phyloP scores from a whole-genome alignment of 768 basidiomycete species.

The Russula virescens region DNA sequence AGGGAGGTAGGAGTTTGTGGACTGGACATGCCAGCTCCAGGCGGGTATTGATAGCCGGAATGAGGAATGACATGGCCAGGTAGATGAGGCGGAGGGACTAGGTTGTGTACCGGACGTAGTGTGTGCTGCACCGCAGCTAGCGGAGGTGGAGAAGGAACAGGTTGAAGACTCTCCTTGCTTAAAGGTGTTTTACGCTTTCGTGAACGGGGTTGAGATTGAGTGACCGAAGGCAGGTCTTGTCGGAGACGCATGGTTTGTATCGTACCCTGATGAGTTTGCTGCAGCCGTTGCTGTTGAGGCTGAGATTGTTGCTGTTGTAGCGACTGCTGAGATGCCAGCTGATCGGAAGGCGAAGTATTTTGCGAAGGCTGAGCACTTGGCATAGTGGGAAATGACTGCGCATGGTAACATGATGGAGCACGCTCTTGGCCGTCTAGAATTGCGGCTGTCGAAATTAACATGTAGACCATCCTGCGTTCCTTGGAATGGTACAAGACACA shows the following conservation, averaged over 20 bases:
- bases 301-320: conserved; percentile 22
- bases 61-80: conserved; percentile 29
- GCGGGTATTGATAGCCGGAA: conserved; percentile 33
- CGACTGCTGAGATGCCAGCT: conserved; percentile 7
- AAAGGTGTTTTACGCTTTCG: conserved; percentile 72
- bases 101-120: conserved; percentile 29
- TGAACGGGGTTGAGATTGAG: conserved; percentile 39
- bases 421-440: no score
- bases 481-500: no score
- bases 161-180: conserved; percentile 26
- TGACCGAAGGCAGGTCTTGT: conserved; percentile 44
- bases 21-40: conserved; percentile 14
- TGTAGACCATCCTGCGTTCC: no score
- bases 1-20: neutral
- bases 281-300: conserved; percentile 23
- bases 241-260: conserved; percentile 52
- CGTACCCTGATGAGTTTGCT: conserved; percentile 23
- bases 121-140: conserved; percentile 30
- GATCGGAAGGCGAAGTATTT: conserved; percentile 11
- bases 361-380: conserved; percentile 9
- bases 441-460: no score
- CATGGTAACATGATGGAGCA: conserved; percentile 30
- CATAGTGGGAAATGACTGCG: conserved; percentile 26
- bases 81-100: conserved; percentile 18
- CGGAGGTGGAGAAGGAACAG: conserved; percentile 41